Evolutionary conservation across 2,329 filamentous ascomycete species (phyloP), one percentile per base, ranked within the genome.

Genomic region (Botrytis galanthina): DNA sequence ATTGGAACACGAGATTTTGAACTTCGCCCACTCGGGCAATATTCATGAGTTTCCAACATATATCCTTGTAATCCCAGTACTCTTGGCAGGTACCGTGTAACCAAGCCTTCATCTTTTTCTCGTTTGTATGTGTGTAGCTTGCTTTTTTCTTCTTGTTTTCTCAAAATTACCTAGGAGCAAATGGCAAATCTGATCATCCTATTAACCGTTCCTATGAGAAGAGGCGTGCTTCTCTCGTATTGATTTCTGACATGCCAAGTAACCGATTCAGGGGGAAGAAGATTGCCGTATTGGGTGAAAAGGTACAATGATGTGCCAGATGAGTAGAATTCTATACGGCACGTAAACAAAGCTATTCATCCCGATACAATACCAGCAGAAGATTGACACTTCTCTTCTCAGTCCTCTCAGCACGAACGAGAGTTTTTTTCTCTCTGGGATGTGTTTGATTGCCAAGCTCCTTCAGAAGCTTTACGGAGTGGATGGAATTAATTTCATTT

Each of bases 71-170:
- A 14, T 57, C 16, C n/a, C 22, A n/a, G 20, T 9, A 7, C 39
- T 67, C 70, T 72, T 72, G 70, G 70, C 70, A 72, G 70, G 70
- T 44, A 72, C 70, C n/a, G 61, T 59, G 69, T 37, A 46, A 71
- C 57, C 10, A 54, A 54, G 48, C 48, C 48, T 7, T n/a, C 48
- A 54, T n/a, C 29, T 35, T 71, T 44, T 51, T 60, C 29, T 70
- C 26, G 26, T 22, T 48, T 63, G 44, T 70, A 4, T 22, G 35
- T 70, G 1, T 14, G 39, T 29, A 39, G 66, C 18, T 59, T 37
- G 32, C 59, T 46, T 46, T 61, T 44, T 62, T 39, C n/a, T 42
- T 16, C 16, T 22, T 18, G 0, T 51, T 14, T 51, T 57, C n/a
- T 57, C 20, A 42, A 29, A 22, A 44, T 22, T 42, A 29, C 26